These are phyloP conservation scores for Tolypocladium capitatum DNA, from an alignment of 2,329 filamentous ascomycete species.

Conservation along the genomic window DNA sequence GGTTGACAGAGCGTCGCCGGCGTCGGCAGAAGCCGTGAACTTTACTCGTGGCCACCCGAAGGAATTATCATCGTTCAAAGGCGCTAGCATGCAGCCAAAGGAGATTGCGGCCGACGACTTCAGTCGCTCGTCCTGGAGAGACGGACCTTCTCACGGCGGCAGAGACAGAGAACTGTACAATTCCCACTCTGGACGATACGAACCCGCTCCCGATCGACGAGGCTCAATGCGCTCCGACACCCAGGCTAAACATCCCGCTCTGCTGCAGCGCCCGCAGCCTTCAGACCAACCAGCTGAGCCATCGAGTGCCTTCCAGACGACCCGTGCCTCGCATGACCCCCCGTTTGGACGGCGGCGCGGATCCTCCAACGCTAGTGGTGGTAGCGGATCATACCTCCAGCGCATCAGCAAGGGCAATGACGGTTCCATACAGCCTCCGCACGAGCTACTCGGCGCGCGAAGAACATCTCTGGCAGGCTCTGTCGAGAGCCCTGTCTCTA, in stretches of 20 bases:
- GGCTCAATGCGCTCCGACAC: slow-evolving; percentile 54
- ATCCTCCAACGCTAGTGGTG: slow-evolving; percentile 84
- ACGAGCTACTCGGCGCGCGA: slow-evolving; percentile 29
- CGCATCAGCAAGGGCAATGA: slow-evolving; percentile 35
- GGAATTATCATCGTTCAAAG: slow-evolving; percentile 44
- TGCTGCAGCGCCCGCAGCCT: slow-evolving; percentile 61
- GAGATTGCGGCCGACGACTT: slow-evolving; percentile 94
- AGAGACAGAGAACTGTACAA: slow-evolving; percentile 83
- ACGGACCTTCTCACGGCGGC: slow-evolving; percentile 47
- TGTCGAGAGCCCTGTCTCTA: slow-evolving; percentile 36
- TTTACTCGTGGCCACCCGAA: slow-evolving; percentile 35
- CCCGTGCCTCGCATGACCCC: slow-evolving; percentile 51
- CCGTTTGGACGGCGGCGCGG: slow-evolving; percentile 65
- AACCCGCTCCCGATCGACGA: slow-evolving; percentile 71
- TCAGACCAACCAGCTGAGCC: slow-evolving; percentile 64
- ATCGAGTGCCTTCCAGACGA: slow-evolving; percentile 75
- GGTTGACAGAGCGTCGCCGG: slow-evolving; percentile 65
- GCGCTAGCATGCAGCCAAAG: slow-evolving; percentile 41
- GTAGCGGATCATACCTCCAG: slow-evolving; percentile 57
- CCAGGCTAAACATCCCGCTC: slow-evolving; percentile 56
- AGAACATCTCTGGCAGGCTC: slow-evolving; percentile 36
- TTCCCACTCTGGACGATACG: slow-evolving; percentile 87
- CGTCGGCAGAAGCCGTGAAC: slow-evolving; percentile 41
- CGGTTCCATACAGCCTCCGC: slow-evolving; percentile 23
- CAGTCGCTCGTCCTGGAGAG: slow-evolving; percentile 68